These are phyloP conservation scores for Phytophthora colocasiae DNA, from an alignment of 352 stramenopile genomes.

Conservation along the genomic window DNA sequence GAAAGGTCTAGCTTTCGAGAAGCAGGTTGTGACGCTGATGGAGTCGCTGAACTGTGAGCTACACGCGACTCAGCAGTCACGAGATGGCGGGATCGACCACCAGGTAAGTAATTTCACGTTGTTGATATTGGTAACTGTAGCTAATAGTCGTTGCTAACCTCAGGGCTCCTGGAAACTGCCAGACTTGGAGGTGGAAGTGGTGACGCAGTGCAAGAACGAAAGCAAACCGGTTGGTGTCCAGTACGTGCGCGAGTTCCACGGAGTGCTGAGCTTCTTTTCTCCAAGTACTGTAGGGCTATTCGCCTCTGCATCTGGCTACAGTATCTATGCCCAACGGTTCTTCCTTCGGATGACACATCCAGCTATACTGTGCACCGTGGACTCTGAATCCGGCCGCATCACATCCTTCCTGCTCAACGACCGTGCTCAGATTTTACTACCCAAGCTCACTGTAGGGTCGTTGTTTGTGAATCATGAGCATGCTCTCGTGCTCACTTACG, in stretches of 20 bases:
- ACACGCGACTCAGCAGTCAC: conserved; percentile 64
- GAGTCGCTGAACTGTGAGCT: conserved; percentile 57
- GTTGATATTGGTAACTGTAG: not conserved
- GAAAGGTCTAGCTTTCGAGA: conserved; percentile 72
- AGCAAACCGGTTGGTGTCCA: conserved; percentile 72
- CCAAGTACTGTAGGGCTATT: conserved; percentile 66
- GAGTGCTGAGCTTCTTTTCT: conserved; percentile 60
- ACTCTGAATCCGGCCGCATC: conserved; percentile 39
- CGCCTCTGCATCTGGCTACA: conserved; percentile 78
- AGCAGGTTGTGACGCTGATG: conserved; percentile 67
- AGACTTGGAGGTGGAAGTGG: conserved; percentile 65
- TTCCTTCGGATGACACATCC: conserved; percentile 72
- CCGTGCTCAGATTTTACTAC: conserved; percentile 59
- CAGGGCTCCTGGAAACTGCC: conserved; percentile 74
- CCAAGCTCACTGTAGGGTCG: conserved; percentile 67
- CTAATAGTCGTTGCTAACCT: conserved; percentile 5
- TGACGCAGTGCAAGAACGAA: conserved; percentile 88
- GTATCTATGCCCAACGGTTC: conserved; percentile 78
- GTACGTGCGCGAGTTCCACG: conserved; percentile 77
- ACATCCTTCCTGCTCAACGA: conserved; percentile 74
- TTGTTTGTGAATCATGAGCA: conserved; percentile 73
- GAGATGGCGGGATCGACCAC: conserved; percentile 82
- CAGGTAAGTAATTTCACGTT: conserved; percentile 25
- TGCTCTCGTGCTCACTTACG: conserved; percentile 77
- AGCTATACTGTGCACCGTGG: conserved; percentile 67